phyloP scores from a whole-genome alignment of 345 rosid species.

The Salix arbutifolia region DNA sequence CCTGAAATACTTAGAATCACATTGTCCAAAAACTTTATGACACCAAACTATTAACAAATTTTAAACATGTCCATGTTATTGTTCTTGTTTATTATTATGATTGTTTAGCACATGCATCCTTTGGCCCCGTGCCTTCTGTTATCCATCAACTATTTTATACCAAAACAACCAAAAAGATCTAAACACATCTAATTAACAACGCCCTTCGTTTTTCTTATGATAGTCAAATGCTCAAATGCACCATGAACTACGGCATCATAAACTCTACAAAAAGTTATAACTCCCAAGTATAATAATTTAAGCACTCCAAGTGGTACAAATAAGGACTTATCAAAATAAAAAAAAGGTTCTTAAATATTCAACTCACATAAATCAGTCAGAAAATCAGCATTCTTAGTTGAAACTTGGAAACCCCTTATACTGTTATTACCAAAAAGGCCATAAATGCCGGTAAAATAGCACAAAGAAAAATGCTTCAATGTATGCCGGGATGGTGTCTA shows the following conservation, averaged over 20 bases:
- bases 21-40: no score
- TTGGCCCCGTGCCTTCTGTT: neutral
- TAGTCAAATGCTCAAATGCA: neutral
- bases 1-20: neutral
- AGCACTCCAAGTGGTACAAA: neutral
- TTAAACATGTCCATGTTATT: neutral
- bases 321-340: no score
- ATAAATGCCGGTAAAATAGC: no score
- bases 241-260: neutral
- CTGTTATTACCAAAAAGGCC: no score
- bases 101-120: neutral
- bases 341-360: no score
- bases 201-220: neutral
- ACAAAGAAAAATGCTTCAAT: no score
- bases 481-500: no score
- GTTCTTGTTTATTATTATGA: neutral
- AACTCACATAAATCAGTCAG: neutral
- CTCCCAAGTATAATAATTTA: neutral
- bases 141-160: neutral
- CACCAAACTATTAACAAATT: no score
- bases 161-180: neutral
- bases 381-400: neutral
- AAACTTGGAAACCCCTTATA: no score
- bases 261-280: neutral
- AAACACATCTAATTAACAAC: neutral